Conservation (phyloP, 768 basidiomycete genomes). For the Boletus pseudopeckii region DNA sequence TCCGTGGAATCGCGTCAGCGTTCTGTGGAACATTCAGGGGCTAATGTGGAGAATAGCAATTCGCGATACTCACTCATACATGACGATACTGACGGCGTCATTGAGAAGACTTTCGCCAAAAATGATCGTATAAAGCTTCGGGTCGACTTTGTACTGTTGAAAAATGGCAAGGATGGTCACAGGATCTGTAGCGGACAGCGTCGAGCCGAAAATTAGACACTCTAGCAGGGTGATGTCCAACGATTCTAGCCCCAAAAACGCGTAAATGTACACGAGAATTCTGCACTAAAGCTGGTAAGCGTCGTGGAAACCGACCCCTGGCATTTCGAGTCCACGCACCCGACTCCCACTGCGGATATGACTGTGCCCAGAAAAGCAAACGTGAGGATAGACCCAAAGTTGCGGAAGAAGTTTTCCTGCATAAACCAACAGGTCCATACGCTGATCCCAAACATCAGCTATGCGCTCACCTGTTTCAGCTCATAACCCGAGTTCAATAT, state of each 20-base stretch:
- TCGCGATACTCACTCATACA: slow-evolving; percentile 86
- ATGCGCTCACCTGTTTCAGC: slow-evolving; percentile 76
- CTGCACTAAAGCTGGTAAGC: slow-evolving; percentile 60
- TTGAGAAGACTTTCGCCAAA: slow-evolving; percentile 97
- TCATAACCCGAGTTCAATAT: slow-evolving; percentile 98
- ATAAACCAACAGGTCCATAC: not conserved
- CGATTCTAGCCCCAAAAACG: slow-evolving; percentile 87
- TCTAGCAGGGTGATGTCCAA: slow-evolving; percentile 84
- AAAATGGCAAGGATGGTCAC: slow-evolving; percentile 98
- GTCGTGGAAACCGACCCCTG: not conserved
- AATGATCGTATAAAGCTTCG: slow-evolving; percentile 94
- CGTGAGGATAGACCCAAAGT: slow-evolving; percentile 92
- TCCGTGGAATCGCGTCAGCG: slow-evolving; percentile 88
- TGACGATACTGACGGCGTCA: slow-evolving; percentile 99
- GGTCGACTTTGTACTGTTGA: slow-evolving; percentile 98
- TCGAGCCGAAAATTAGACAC: slow-evolving; percentile 94
- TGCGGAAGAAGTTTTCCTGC: slow-evolving; percentile 97
- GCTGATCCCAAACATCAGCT: not conserved
- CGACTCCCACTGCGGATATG: slow-evolving; percentile 93
- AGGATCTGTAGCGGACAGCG: slow-evolving; percentile 95
- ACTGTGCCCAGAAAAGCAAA: slow-evolving; percentile 96
- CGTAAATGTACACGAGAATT: slow-evolving; percentile 91
- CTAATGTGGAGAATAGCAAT: not conserved
- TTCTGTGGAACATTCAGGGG: slow-evolving; percentile 46
- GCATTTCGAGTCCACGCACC: slow-evolving; percentile 51